phyloP scores from a whole-genome alignment of 2,329 filamentous ascomycete genomes.

The Microcyclosporella mali region DNA sequence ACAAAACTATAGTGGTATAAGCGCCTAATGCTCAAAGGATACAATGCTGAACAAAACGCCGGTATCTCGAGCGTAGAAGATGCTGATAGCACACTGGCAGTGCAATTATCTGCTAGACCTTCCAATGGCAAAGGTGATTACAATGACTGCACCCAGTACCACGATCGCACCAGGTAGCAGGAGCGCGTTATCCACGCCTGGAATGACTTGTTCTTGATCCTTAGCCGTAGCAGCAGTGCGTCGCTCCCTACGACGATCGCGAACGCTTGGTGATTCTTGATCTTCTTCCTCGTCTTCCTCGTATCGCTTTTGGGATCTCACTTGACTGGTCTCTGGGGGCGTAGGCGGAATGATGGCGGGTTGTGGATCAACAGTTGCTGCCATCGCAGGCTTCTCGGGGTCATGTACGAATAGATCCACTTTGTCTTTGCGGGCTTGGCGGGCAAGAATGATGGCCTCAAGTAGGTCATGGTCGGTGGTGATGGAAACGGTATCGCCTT shows the following conservation, averaged over 20 bases:
- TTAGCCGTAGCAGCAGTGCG: slow-evolving; percentile 37
- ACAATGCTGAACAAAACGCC: neutral
- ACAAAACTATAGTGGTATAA: slow-evolving; percentile 9
- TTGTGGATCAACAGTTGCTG: slow-evolving; percentile 55
- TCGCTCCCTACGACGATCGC: slow-evolving; percentile 24
- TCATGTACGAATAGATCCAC: slow-evolving; percentile 97
- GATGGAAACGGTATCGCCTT: slow-evolving; percentile 93
- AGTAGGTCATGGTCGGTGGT: slow-evolving; percentile 90
- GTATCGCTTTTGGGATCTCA: slow-evolving; percentile 44
- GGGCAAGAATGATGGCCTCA: slow-evolving; percentile 80
- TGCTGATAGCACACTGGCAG: neutral
- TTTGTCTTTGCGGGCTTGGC: slow-evolving; percentile 74
- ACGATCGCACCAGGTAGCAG: slow-evolving; percentile 90
- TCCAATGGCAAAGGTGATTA: slow-evolving; percentile 79
- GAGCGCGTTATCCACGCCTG: slow-evolving; percentile 88
- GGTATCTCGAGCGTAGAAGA: slow-evolving; percentile 2
- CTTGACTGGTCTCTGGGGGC: slow-evolving; percentile 43
- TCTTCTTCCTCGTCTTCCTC: slow-evolving; percentile 50
- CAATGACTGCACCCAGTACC: slow-evolving; percentile 87
- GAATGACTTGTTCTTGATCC: slow-evolving; percentile 70
- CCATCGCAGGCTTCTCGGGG: slow-evolving; percentile 78
- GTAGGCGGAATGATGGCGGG: slow-evolving; percentile 45
- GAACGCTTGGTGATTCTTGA: slow-evolving; percentile 36
- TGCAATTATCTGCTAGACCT: slow-evolving; percentile 24
- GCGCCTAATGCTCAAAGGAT: slow-evolving; percentile 2